phyloP scores from a whole-genome alignment of 106 monocot species.

The Dendrobium chrysotoxum region DNA sequence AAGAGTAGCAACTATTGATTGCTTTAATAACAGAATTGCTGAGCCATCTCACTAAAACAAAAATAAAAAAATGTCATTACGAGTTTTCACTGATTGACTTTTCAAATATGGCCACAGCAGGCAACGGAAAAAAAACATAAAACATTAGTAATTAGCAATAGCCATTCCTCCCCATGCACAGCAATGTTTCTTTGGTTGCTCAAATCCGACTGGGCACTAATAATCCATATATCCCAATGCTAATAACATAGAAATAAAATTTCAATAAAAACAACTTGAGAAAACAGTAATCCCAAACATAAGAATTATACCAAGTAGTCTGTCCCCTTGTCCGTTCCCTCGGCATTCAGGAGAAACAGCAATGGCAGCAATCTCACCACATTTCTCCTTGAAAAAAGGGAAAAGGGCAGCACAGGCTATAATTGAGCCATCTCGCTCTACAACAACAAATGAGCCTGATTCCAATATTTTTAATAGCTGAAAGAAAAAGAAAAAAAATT shows the following conservation, averaged over 20 bases:
- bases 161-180: neutral
- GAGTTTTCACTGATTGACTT: neutral
- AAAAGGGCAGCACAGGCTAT: constrained; percentile 89
- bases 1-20: neutral
- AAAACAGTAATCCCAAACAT: neutral
- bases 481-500: neutral
- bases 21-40: neutral
- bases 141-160: neutral
- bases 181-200: neutral
- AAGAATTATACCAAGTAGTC: constrained; percentile 65
- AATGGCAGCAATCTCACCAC: constrained; percentile 85
- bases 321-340: constrained; percentile 92
- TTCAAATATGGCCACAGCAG: neutral
- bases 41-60: neutral
- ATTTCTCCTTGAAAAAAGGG: constrained; percentile 67
- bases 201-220: neutral
- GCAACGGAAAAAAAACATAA: neutral
- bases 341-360: constrained; percentile 87
- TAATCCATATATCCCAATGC: neutral
- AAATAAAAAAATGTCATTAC: neutral
- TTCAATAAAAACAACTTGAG: neutral
- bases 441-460: constrained; percentile 46
- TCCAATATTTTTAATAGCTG: constrained; percentile 65
- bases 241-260: neutral
- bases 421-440: constrained; percentile 91